Evolutionary conservation across 148 eudicot genomes (phyloP).

Genomic region (Heliosperma pusillum): DNA sequence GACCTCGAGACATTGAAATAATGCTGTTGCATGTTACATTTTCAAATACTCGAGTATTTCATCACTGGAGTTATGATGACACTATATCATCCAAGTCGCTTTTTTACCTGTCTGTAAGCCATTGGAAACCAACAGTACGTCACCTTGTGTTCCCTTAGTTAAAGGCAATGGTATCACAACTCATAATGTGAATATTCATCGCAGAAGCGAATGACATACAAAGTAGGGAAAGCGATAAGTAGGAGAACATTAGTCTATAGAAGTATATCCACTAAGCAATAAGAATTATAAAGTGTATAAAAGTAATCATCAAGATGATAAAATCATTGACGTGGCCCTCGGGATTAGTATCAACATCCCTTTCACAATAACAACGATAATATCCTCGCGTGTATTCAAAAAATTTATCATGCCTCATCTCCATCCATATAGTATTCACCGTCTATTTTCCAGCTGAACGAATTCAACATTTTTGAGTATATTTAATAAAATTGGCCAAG

Average conservation of each 20-base stretch:
- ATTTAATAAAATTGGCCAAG: conserved; percentile 2
- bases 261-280: not conserved
- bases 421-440: not conserved
- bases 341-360: not conserved
- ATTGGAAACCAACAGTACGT: not conserved
- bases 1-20: too few species aligned
- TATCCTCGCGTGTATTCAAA: not conserved
- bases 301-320: not conserved
- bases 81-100: too few species aligned
- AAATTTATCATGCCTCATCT: not conserved
- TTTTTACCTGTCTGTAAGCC: too few species aligned
- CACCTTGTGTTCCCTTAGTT: not conserved
- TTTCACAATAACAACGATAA: not conserved
- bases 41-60: too few species aligned
- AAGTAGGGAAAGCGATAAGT: not conserved
- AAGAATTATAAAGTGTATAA: not conserved
- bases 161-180: not conserved
- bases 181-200: not conserved
- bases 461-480: conserved; percentile 1
- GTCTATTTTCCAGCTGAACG: not conserved
- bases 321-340: not conserved
- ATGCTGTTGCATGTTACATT: too few species aligned
- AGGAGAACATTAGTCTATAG: too few species aligned
- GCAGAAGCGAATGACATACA: not conserved
- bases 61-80: too few species aligned